Evolutionary conservation across 805 yeast genomes (phyloP).

Genomic region (Hanseniaspora guilliermondii): DNA sequence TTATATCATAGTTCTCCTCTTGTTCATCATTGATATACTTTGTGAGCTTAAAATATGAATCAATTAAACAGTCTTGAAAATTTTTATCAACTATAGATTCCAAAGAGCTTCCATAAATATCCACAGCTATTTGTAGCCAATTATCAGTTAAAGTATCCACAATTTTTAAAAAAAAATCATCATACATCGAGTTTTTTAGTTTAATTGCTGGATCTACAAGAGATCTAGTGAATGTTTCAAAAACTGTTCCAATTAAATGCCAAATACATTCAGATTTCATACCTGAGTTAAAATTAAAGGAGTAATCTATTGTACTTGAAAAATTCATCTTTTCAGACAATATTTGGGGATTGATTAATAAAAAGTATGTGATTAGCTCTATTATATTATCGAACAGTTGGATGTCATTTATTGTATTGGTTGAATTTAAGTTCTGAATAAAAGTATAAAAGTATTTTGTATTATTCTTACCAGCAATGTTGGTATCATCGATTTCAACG

Average conservation of each 20-base stretch:
- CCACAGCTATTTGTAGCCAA: slow-evolving; percentile 12
- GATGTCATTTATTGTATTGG: not conserved
- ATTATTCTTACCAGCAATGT: not conserved
- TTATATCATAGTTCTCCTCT: not conserved
- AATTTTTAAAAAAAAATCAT: not conserved
- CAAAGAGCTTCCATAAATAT: slow-evolving; percentile 8
- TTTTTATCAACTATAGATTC: not conserved
- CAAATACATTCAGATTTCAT: slow-evolving; percentile 2
- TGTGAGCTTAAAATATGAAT: not conserved
- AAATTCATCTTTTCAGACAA: not conserved
- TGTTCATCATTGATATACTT: not conserved
- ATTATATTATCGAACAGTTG: not conserved
- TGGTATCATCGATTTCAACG: not conserved
- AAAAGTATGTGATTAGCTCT: slow-evolving; percentile 3
- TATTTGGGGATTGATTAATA: slow-evolving; percentile 1
- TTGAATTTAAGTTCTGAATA: not conserved
- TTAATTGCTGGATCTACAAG: not conserved
- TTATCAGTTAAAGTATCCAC: slow-evolving; percentile 1
- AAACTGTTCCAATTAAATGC: not conserved
- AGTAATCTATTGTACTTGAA: not conserved
- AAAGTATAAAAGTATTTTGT: slow-evolving; percentile 1
- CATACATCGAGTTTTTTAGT: not conserved
- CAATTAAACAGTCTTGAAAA: not conserved
- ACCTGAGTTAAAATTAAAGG: not conserved
- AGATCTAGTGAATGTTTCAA: not conserved